Conservation (phyloP, 208 protist species). For the Acanthamoeba castellanii region DNA sequence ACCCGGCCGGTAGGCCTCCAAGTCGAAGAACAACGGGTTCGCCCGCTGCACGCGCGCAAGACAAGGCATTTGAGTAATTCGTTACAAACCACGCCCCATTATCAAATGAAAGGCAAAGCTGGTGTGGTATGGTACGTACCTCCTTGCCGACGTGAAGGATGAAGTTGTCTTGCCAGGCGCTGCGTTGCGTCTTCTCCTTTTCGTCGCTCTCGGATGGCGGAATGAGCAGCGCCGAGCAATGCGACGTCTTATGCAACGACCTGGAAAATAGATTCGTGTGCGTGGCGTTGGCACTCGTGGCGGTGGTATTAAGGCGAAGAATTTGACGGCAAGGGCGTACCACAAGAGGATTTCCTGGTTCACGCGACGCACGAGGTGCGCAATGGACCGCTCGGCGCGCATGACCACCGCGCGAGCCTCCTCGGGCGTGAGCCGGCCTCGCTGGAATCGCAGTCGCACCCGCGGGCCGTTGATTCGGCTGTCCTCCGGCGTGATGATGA, state of each 20-base stretch:
- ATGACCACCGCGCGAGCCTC: constrained; percentile 26
- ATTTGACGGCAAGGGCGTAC: not conserved
- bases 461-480: not conserved
- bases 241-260: constrained; percentile 71
- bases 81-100: not conserved
- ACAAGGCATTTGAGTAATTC: not conserved
- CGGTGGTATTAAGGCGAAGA: no score
- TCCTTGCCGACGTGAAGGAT: constrained; percentile 68
- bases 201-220: not conserved
- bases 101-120: no score
- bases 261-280: not conserved
- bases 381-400: not conserved
- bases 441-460: constrained; percentile 39
- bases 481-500: constrained; percentile 37
- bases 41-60: not conserved
- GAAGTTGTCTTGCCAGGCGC: constrained; percentile 68
- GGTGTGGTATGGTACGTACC: not conserved
- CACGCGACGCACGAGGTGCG: not conserved
- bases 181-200: not conserved
- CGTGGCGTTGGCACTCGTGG: not conserved
- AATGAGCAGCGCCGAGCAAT: constrained; percentile 57
- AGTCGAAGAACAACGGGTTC: constrained; percentile 48
- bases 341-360: constrained; percentile 55
- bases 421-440: constrained; percentile 25
- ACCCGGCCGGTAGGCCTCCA: constrained; percentile 1